These are phyloP conservation scores for Teratosphaeria gauchensis DNA, from an alignment of 2,329 filamentous ascomycete species.

Conservation along the genomic window DNA sequence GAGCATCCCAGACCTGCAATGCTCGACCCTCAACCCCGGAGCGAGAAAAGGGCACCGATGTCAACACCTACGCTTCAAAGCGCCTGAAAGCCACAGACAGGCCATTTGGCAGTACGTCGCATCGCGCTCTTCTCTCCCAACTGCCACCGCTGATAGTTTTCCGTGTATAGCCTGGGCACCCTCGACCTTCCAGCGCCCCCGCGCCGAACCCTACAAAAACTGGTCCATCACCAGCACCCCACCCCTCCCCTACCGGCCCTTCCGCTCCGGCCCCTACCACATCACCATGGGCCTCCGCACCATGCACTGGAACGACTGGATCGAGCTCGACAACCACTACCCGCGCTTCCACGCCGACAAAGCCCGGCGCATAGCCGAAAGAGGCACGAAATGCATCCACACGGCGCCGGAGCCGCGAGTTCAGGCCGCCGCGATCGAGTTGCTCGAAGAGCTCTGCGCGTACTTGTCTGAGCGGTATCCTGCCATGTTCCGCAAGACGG, in stretches of 20 bases:
- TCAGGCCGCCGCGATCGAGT: conserved; percentile 61
- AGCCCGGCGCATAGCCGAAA: conserved; percentile 54
- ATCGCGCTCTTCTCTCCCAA: not conserved
- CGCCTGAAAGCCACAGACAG: conserved; percentile 29
- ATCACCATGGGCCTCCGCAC: conserved; percentile 68
- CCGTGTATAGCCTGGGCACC: conserved; percentile 44
- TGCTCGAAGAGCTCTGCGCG: conserved; percentile 60
- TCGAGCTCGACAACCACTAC: conserved; percentile 75
- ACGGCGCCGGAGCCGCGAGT: conserved; percentile 52
- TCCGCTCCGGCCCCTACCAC: conserved; percentile 67
- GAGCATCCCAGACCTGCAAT: not conserved
- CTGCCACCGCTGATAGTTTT: not conserved
- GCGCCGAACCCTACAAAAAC: conserved; percentile 51
- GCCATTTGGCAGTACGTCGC: conserved; percentile 37
- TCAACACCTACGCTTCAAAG: conserved; percentile 10
- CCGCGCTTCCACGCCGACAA: conserved; percentile 65
- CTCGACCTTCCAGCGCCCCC: conserved; percentile 49
- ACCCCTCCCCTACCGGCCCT: conserved; percentile 68
- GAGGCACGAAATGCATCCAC: conserved; percentile 56
- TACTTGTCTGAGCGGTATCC: conserved; percentile 73
- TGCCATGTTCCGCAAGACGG: conserved; percentile 54
- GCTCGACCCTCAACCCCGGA: conserved; percentile 27
- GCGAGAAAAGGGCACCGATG: conserved; percentile 34
- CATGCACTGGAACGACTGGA: conserved; percentile 65
- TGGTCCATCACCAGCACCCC: conserved; percentile 62